Base-by-base conservation (phyloP, 2,329 filamentous ascomycete species). In the Phialophora verrucosa region DNA sequence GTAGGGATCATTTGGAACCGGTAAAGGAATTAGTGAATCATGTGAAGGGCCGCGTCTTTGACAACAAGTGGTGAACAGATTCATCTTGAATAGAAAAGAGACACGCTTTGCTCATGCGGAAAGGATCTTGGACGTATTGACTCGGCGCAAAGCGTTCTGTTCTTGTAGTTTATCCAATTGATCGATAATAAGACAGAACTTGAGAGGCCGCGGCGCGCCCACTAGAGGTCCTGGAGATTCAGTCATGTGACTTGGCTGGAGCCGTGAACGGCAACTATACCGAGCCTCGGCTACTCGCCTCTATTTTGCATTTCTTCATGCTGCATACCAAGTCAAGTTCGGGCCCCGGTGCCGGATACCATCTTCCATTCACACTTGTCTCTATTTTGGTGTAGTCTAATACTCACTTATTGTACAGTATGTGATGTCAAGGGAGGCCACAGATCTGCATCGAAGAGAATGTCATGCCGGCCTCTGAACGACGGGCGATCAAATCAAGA, bases 11-110 rank as follows among this genome's bases (percentile, higher is more conserved):
- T 57, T 74, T 87, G 29, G 69, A 76, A 2, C 79, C 83, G 0
- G 84, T 86, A 23, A 82, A 74, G 58, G 80, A 84, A 69, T 73
- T 86, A 79, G 73, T 85, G 14, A 84, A 85, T 70, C 80, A 82
- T 71, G 78, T 84, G 3, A 74, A 81, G 54, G 83, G 83, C 8
- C 79, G 80, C 69, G 76, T 79, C 14, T 84, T 83, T 70, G 69
- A 81, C 64, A 84, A 85, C 69, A 82, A 81, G 68, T 80, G 78
- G 78, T 79, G 66, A 65, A 54, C n/a, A 17, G 11, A 35, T 25
- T 47, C 27, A 53, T 53, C 50, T 65, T 55, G 38, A 6, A 12
- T 23, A 35, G 51, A 55, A 25, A 17, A 27, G 55, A 25, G 32
- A n/a, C 23, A 20, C 23, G 55, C 38, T n/a, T 38, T 42, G 11